Evolutionary conservation across 352 stramenopile species (phyloP), one percentile per base, ranked within the genome.

Genomic region (Globisporangium heterothallicum): DNA sequence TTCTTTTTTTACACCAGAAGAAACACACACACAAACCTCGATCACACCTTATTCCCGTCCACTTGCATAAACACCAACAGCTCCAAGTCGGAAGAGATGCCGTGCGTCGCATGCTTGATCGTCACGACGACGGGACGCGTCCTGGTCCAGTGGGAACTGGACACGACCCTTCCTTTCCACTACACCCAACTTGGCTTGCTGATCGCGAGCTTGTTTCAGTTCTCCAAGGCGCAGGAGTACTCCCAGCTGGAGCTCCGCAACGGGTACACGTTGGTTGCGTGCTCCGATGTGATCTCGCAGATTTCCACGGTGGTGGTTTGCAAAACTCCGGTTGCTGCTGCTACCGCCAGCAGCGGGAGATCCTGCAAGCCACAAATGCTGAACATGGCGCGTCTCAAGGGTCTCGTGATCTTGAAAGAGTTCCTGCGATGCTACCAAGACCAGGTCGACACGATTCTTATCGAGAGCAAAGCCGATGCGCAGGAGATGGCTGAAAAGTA

Each of bases 171-270:
- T 9, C 70, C 72, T 8, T 68, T 83, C 42, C 66, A 51, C 5
- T 74, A 68, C 49, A 22, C 58, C 14, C 70, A 72, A 40, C 69
- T 87, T 24, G 60, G 57, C 3, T 55, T 83, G 51, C 53, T 87
- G 18, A 56, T 87, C 6, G 72, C 73, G 40, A 85, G 71, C 29
- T 63, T 85, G n/a, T 59, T 84, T 19, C 69, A 87, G 46, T 87
- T 84, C 44, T 64, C 67, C 0, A 59, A 73, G 19, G 41, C 51
- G 3, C 61, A 76, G 49, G 30, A 57, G 2, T 79, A 70, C 29
- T 60, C 48, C 9, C 59, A 70, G 21, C 41, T 84, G 9, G 58
- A 79, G 40, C 48, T 83, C 16, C 47, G 53, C 16, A 69, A 63
- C 24, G 71, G 68, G n/a, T 61, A 66, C 49, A 68, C 58, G 4